Evolutionary conservation across 1,284 basidiomycete species (phyloP).

Genomic region (Tilletia horrida): DNA sequence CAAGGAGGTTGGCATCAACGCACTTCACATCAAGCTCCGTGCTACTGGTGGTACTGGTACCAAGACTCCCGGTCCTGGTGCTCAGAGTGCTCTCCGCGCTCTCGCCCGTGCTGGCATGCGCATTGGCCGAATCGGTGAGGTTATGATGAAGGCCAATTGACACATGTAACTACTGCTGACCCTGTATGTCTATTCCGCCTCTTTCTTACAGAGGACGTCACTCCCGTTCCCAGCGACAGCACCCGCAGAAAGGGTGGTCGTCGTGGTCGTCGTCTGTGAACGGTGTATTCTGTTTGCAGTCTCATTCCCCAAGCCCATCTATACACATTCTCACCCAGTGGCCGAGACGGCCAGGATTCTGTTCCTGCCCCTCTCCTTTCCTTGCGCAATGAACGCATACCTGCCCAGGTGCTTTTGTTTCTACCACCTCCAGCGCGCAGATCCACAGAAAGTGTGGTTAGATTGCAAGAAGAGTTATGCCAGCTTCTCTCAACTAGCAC

Average conservation of each 20-base stretch:
- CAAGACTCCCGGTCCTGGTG: conserved; percentile 97
- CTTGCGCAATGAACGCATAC: conserved; percentile 4
- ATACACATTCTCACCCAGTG: neutral
- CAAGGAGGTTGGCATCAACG: conserved; percentile 97
- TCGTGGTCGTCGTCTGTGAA: conserved; percentile 90
- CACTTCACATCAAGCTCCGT: conserved; percentile 94
- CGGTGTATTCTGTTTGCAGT: conserved; percentile 30
- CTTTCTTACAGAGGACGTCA: conserved; percentile 63
- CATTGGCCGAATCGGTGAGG: conserved; percentile 81
- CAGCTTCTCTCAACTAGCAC: too few relatives aligned
- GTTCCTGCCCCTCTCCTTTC: conserved; percentile 11
- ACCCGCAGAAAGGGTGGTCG: conserved; percentile 99
- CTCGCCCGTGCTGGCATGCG: conserved; percentile 98
- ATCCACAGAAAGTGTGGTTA: too few relatives aligned
- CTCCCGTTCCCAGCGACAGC: conserved; percentile 93
- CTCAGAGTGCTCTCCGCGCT: conserved; percentile 94
- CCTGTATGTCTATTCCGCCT: neutral
- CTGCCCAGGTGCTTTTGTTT: conserved; percentile 14
- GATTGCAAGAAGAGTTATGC: too few relatives aligned
- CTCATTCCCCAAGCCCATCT: neutral
- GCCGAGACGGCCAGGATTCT: conserved; percentile 14
- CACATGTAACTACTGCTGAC: neutral
- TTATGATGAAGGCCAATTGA: too few relatives aligned
- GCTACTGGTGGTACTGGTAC: conserved; percentile 98
- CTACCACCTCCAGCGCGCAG: neutral